A percentile compares a stretch with the other conserved stretches of the same genome.
phyloP scores from a whole-genome alignment of 352 stramenopile genomes.

The Blastocystis sp. region DNA sequence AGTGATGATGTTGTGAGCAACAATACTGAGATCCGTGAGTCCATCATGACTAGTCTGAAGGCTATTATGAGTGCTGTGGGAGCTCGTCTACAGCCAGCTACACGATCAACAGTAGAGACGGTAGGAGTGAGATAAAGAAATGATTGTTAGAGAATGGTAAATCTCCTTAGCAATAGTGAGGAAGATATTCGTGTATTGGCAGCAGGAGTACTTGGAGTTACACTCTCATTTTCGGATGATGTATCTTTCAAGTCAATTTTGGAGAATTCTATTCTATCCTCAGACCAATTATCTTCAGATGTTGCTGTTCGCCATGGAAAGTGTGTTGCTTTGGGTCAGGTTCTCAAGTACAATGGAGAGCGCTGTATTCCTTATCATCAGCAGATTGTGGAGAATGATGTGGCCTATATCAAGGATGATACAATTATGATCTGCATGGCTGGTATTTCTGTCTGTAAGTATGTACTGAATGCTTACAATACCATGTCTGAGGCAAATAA shows the following conservation, averaged over 20 bases:
- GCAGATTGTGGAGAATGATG: constrained; percentile 27
- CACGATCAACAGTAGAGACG: neutral
- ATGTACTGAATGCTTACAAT: constrained; percentile 28
- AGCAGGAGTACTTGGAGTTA: constrained; percentile 26
- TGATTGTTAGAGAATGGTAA: constrained; percentile 49
- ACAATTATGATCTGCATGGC: constrained; percentile 20
- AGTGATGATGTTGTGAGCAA: neutral
- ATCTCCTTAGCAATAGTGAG: constrained; percentile 11
- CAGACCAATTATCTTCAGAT: too few relatives aligned
- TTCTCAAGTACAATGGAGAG: constrained; percentile 46
- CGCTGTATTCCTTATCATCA: constrained; percentile 5
- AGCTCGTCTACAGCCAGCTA: neutral
- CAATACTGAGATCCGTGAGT: constrained; percentile 35
- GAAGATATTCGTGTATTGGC: constrained; percentile 38
- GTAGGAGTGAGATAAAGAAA: neutral
- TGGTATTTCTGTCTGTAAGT: constrained; percentile 49
- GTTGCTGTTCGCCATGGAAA: neutral
- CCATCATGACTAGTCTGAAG: constrained; percentile 27
- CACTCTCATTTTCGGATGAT: constrained; percentile 1
- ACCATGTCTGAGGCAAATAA: constrained; percentile 31
- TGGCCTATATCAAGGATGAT: constrained; percentile 21
- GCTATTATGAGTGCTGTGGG: neutral
- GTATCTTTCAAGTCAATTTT: constrained; percentile 33
- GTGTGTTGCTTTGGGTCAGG: constrained; percentile 30
- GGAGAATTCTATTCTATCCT: neutral